phyloP scores from a whole-genome alignment of 2,329 filamentous ascomycete genomes.

The Aspergillus sp. region DNA sequence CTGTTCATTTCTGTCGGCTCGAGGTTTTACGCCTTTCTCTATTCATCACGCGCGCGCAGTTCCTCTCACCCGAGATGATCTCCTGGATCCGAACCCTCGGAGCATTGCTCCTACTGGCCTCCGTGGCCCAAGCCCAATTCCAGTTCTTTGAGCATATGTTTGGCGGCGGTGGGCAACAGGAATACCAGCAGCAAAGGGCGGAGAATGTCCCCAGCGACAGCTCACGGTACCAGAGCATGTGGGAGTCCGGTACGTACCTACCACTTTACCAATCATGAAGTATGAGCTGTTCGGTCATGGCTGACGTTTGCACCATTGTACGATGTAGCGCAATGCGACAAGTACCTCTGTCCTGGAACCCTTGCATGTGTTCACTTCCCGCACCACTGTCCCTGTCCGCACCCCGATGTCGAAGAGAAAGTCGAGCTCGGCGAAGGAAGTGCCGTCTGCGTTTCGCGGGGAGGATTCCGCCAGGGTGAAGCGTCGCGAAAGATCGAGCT shows the following conservation, averaged over 20 bases:
- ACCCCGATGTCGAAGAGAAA: conserved; percentile 73
- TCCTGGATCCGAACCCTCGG: conserved; percentile 29
- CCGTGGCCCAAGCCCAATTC: conserved; percentile 73
- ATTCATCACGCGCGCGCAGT: conserved; percentile 22
- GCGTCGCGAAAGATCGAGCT: conserved; percentile 49
- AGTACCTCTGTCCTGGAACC: conserved; percentile 92
- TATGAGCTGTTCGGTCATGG: background rate
- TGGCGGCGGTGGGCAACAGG: conserved; percentile 55
- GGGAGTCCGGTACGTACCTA: conserved; percentile 59
- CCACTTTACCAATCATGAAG: background rate
- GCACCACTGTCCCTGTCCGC: conserved; percentile 93
- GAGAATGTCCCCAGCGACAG: conserved; percentile 83
- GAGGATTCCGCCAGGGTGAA: conserved; percentile 48
- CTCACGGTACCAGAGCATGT: conserved; percentile 70
- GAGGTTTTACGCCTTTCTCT: background rate
- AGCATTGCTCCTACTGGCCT: conserved; percentile 58
- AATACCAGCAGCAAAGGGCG: conserved; percentile 58
- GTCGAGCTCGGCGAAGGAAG: conserved; percentile 58
- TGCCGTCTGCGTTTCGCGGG: conserved; percentile 48
- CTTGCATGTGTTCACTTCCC: conserved; percentile 94
- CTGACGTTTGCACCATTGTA: conserved; percentile 3
- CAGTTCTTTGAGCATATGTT: conserved; percentile 99
- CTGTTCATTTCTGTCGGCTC: background rate
- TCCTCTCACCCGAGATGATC: background rate
- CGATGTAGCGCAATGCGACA: conserved; percentile 72